Conservation (phyloP, 805 yeast genomes). For the Candida orba region DNA sequence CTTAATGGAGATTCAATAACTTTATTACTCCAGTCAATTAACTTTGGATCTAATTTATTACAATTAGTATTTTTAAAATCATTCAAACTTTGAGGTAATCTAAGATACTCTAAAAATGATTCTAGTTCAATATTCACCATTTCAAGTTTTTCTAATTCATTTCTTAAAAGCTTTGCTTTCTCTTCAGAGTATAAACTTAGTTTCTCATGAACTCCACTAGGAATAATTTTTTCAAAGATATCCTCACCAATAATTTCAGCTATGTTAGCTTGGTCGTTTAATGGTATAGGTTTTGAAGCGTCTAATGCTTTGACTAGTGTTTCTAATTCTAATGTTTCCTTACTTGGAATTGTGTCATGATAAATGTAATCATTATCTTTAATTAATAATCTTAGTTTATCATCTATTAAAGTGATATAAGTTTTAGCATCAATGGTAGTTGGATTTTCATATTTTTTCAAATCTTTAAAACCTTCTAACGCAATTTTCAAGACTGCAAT, state of each 20-base stretch:
- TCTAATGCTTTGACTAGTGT: slow-evolving; percentile 64
- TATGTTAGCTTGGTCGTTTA: slow-evolving; percentile 40
- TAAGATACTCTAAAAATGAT: slow-evolving; percentile 75
- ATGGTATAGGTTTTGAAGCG: slow-evolving; percentile 53
- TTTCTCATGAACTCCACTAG: slow-evolving; percentile 80
- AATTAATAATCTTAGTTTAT: slow-evolving; percentile 35
- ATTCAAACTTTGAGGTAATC: slow-evolving; percentile 59
- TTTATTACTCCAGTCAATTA: slow-evolving; percentile 22
- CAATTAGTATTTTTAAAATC: slow-evolving; percentile 36
- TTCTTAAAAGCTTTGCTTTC: slow-evolving; percentile 68
- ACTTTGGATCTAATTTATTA: slow-evolving; percentile 25
- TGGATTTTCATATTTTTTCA: slow-evolving; percentile 27
- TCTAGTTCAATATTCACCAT: slow-evolving; percentile 71
- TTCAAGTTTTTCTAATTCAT: slow-evolving; percentile 66
- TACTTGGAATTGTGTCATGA: slow-evolving; percentile 67
- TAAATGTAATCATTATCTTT: slow-evolving; percentile 89
- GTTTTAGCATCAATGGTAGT: slow-evolving; percentile 27
- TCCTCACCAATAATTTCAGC: slow-evolving; percentile 39
- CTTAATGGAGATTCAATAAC: slow-evolving; percentile 22
- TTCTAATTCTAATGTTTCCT: slow-evolving; percentile 35
- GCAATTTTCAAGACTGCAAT: slow-evolving; percentile 58
- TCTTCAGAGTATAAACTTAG: slow-evolving; percentile 86
- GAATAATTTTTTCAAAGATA: slow-evolving; percentile 73
- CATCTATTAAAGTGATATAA: slow-evolving; percentile 27
- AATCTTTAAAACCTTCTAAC: slow-evolving; percentile 27